Evolutionary conservation across 2,329 filamentous ascomycete species (phyloP).

Genomic region (Colletotrichum tamarilloi): DNA sequence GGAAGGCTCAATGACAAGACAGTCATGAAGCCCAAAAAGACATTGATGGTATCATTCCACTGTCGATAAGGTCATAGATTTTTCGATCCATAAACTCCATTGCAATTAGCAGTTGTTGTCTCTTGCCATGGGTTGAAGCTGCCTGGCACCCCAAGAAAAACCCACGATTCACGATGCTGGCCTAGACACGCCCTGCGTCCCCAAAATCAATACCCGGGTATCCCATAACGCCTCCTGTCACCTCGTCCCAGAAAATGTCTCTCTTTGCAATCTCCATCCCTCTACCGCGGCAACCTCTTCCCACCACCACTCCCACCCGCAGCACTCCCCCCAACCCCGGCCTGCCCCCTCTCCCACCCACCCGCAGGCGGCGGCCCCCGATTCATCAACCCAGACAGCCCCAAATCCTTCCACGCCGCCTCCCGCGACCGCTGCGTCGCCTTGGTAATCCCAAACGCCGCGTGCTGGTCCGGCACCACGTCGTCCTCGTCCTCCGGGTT

Average conservation of each 20-base stretch:
- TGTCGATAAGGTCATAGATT: too few species aligned
- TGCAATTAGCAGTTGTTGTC: too few species aligned
- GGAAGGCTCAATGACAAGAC: neutral
- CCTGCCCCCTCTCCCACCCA: conserved; percentile 27
- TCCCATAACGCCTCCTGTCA: conserved; percentile 20
- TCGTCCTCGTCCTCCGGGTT: conserved; percentile 92
- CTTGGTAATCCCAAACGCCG: conserved; percentile 85
- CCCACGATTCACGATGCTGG: neutral
- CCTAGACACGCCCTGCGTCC: neutral
- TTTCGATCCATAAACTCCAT: neutral
- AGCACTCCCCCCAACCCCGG: conserved; percentile 38
- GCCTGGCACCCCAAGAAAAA: too few species aligned
- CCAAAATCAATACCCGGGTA: conserved; percentile 24
- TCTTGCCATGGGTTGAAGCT: too few species aligned
- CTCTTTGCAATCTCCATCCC: neutral
- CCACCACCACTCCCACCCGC: conserved; percentile 32
- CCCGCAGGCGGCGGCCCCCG: conserved; percentile 59
- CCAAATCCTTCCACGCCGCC: conserved; percentile 82
- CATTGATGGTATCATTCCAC: neutral
- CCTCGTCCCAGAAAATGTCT: too few species aligned
- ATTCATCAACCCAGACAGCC: conserved; percentile 76
- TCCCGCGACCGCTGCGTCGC: conserved; percentile 79
- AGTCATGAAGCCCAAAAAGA: neutral
- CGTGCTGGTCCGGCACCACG: conserved; percentile 88
- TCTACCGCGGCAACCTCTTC: conserved; percentile 27